Base-by-base conservation (phyloP, 768 basidiomycete species). In the Tephrocybe rancida region DNA sequence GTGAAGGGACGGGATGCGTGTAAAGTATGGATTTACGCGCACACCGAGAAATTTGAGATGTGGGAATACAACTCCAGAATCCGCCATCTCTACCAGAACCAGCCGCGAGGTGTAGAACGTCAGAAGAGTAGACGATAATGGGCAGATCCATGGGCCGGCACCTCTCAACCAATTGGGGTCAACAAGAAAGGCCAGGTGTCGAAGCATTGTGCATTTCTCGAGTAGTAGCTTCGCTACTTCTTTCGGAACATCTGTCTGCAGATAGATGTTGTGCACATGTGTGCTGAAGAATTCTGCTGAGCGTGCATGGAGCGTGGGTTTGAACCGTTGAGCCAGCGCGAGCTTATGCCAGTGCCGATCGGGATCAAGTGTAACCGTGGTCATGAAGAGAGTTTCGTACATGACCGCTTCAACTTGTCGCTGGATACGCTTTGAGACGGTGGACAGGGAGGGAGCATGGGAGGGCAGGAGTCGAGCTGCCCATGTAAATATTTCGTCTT, bases 381-480 rank as follows among this genome's bases (percentile, higher is more conserved):
- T 16, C 44, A 46, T 19, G 4, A 22, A 13, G 27, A 46, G 26
- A 2, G 44, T 46, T 46, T 34, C 30, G n/a, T 46, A 46, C 16
- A 32, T 46, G 14, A 46, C n/a, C 25, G 2, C 11, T 29, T 46
- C 44, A 18, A 46, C 27, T n/a, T 5, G 44, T 6, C 9, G 26
- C 29, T 46, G 44, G 26, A 46, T 29, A 34, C 44, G 44, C 21
- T 46, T 46, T n/a, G 44, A 46, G 44, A 46, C 29, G 18, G 32
- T 7, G 30, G 27, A 29, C 9, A 46, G 21, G 25, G 5, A 19
- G 7, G 26, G 27, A 5, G 44, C 44, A 10, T 32, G 19, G 5
- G 25, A 4, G 4, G 30, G 30, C n/a, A 11, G 32, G 7, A 29
- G 6, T 7, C 30, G 30, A 6, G 30, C 30, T 6, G 30, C 30